A percentile compares a stretch with the other conserved stretches of the same genome.
Evolutionary conservation across 208 protist genomes (phyloP).

Genomic region (Cochliopodium minus): DNA sequence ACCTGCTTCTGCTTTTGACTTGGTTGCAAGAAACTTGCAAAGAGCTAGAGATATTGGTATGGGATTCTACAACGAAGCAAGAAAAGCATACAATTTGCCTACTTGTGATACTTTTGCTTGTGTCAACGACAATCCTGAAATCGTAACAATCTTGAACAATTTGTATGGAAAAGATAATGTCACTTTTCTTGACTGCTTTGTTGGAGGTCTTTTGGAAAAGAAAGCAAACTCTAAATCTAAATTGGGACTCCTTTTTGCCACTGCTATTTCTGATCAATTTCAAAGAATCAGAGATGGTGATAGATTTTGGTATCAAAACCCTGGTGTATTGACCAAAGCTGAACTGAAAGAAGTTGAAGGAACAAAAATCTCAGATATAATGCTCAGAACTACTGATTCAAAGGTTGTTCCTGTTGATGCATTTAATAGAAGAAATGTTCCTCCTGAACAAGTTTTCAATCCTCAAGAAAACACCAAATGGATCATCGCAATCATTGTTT

Average conservation of each 20-base stretch:
- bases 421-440: no score
- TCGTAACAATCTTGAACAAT: slow-evolving; percentile 1
- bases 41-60: slow-evolving; percentile 25
- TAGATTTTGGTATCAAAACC: slow-evolving; percentile 15
- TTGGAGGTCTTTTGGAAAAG: slow-evolving; percentile 18
- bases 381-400: neutral
- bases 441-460: no score
- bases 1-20: slow-evolving; percentile 11
- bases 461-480: no score
- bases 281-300: slow-evolving; percentile 12
- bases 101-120: neutral
- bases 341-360: neutral
- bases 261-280: slow-evolving; percentile 11
- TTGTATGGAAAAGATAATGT: slow-evolving; percentile 10
- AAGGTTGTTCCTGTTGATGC: no score
- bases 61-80: slow-evolving; percentile 17
- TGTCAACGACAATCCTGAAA: neutral
- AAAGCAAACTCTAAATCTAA: slow-evolving; percentile 3
- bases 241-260: slow-evolving; percentile 8
- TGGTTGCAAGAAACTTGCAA: slow-evolving; percentile 18
- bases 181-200: slow-evolving; percentile 17
- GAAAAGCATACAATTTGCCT: slow-evolving; percentile 7
- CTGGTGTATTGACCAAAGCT: no score
- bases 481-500: no score
- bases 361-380: neutral